Evolutionary conservation across 345 rosid species (phyloP).

Genomic region (Syzygium aromaticum): DNA sequence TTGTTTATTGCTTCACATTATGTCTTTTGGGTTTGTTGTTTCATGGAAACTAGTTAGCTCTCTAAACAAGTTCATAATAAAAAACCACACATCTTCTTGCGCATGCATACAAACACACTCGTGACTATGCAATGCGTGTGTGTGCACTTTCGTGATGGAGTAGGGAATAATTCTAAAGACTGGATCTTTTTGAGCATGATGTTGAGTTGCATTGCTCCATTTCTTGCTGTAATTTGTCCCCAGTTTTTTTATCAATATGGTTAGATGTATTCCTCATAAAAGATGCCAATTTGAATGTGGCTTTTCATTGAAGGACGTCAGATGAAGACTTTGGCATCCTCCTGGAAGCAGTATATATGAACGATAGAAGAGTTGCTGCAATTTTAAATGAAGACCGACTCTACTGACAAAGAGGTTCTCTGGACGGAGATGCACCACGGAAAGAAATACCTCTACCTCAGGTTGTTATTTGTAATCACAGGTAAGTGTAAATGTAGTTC

Average conservation of each 20-base stretch:
- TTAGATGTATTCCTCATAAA: background rate
- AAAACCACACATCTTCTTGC: background rate
- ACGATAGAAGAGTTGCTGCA: conserved; percentile 91
- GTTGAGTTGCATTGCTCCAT: background rate
- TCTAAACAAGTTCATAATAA: background rate
- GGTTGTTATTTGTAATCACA: conserved; percentile 77
- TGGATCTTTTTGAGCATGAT: background rate
- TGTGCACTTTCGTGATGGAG: background rate
- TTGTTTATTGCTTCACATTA: background rate
- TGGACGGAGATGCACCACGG: conserved; percentile 45
- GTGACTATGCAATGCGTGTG: background rate
- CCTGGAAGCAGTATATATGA: conserved; percentile 91
- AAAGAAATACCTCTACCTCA: conserved; percentile 48
- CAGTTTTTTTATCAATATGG: background rate
- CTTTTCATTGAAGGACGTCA: conserved; percentile 59
- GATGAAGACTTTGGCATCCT: conserved; percentile 97
- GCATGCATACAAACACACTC: background rate
- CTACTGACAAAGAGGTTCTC: conserved; percentile 23
- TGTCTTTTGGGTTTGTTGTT: background rate
- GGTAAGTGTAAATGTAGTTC: conserved; percentile 26
- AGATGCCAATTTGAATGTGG: background rate
- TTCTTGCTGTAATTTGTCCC: background rate
- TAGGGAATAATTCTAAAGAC: background rate
- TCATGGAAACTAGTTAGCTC: background rate
- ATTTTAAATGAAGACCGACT: conserved; percentile 52